These are phyloP conservation scores for Juglanconis sp. DNA, from an alignment of 2,329 filamentous ascomycete genomes.

Conservation along the genomic window DNA sequence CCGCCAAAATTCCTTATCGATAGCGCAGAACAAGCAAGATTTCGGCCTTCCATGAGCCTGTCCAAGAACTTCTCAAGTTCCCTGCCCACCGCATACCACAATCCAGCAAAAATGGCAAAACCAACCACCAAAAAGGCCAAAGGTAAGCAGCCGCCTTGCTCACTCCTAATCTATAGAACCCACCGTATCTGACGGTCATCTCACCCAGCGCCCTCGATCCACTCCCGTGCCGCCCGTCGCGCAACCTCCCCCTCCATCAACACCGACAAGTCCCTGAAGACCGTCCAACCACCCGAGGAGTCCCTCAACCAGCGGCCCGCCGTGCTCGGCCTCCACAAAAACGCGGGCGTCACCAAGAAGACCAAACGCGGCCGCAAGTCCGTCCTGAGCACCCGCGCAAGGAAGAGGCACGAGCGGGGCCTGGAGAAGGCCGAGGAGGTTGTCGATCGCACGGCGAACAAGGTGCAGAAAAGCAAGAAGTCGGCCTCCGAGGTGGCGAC, in stretches of 20 bases:
- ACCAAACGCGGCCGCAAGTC: constrained; percentile 53
- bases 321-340: constrained; percentile 66
- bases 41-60: background rate
- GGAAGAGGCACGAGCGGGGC: constrained; percentile 53
- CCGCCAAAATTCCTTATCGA: constrained; percentile 14
- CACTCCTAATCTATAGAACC: background rate
- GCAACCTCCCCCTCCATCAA: constrained; percentile 68
- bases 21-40: constrained; percentile 2
- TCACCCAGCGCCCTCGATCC: constrained; percentile 56
- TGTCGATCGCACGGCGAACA: constrained; percentile 54
- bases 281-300: constrained; percentile 48
- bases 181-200: background rate
- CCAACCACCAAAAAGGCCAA: constrained; percentile 9
- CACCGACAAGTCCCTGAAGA: constrained; percentile 68
- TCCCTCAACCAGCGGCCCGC: constrained; percentile 55
- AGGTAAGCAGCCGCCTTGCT: background rate
- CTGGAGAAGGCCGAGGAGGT: constrained; percentile 59
- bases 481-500: constrained; percentile 45
- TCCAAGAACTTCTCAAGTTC: constrained; percentile 1
- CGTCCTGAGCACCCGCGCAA: constrained; percentile 53
- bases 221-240: constrained; percentile 72
- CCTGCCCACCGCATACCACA: background rate
- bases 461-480: constrained; percentile 53
- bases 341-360: constrained; percentile 67
- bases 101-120: constrained; percentile 14